Percentiles rank a stretch among this genome's conserved stretches.
These are phyloP conservation scores for Allomyces arbusculus DNA, from an alignment of 192 early-diverging fungal genomes.

Conservation along the genomic window DNA sequence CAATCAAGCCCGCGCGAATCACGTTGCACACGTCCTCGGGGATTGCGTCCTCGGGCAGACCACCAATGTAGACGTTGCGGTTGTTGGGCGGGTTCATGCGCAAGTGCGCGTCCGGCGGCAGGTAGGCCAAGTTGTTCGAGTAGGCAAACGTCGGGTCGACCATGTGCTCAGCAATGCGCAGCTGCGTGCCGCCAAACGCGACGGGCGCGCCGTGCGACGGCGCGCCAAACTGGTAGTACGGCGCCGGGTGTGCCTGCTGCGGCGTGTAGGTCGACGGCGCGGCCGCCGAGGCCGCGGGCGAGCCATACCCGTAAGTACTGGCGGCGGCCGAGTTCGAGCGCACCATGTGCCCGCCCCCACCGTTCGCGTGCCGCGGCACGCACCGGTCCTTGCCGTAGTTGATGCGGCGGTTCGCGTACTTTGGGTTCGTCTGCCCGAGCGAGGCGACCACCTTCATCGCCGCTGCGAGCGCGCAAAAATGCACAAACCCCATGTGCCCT, in stretches of 20 bases:
- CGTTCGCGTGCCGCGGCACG: not conserved
- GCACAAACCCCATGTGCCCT: conserved; percentile 66
- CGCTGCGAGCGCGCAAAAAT: conserved; percentile 42
- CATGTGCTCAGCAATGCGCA: not conserved
- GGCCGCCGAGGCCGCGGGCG: not conserved
- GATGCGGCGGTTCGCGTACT: conserved; percentile 36
- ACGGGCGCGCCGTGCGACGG: not conserved
- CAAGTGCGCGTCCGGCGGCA: conserved; percentile 2
- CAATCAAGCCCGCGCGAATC: conserved; percentile 66
- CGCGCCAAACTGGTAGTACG: not conserved
- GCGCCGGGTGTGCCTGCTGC: not conserved
- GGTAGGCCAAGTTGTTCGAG: not conserved
- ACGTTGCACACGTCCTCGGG: conserved; percentile 69
- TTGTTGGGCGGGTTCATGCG: conserved; percentile 15
- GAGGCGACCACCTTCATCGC: conserved; percentile 55
- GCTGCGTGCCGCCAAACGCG: not conserved
- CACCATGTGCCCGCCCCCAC: not conserved
- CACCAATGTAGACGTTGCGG: conserved; percentile 68
- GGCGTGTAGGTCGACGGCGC: not conserved
- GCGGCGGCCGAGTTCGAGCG: not conserved
- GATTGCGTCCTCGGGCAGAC: conserved; percentile 51
- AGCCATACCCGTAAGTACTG: not conserved
- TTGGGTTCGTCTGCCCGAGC: conserved; percentile 24
- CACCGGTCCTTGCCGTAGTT: conserved; percentile 76
- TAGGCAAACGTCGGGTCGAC: not conserved